Evolutionary conservation across 2,329 filamentous ascomycete genomes (phyloP), one percentile per base, ranked within the genome.

Genomic region (Claviceps paspali): DNA sequence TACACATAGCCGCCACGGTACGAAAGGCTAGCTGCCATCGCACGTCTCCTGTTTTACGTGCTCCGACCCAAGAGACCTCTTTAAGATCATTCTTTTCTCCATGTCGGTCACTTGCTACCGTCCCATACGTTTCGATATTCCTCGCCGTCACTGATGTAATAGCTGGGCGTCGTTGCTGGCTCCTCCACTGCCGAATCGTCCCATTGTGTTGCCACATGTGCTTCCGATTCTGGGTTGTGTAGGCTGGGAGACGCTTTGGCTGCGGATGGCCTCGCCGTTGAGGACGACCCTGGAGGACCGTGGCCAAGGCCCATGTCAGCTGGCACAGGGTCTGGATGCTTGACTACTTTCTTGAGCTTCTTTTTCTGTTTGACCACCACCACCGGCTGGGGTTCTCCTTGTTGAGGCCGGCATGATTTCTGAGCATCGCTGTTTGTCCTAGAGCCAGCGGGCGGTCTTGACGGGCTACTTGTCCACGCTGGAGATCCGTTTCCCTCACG

Each of bases 91-190:
- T 8, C 5, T 22, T 22, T 5, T 22, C 8, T 22, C 8, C 21
- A 22, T 5, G 21, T 5, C 21, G 6, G 33, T 33, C 14, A 39
- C 21, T 21, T 33, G 14, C 38, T 27, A 14, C 36, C 21, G 15
- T 29, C 39, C 64, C 64, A 68, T n/a, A 65, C 61, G 42, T 67
- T 67, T 15, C 54, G 53, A 41, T 66, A 67, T 39, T 62, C 64
- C 3, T 65, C 63, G 21, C 53, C 52, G 14, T 60, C 56, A n/a
- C 54, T 45, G 2, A 58, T 49, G 19, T 49, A 47, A 34, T 56
- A 59, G 27, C 40, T 45, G 11, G 35, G 33, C 6, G 35, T 15
- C 50, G 42, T 4, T 30, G 17, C 29, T 39, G 33, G 17, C 40
- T 36, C 26, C 35, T 30, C 18, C 49, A 41, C 19, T 45, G 14